Percentiles rank a stretch among this genome's conserved stretches.
Evolutionary conservation across 2,329 filamentous ascomycete genomes (phyloP).

Genomic region (Ophiostoma triangulosporum): DNA sequence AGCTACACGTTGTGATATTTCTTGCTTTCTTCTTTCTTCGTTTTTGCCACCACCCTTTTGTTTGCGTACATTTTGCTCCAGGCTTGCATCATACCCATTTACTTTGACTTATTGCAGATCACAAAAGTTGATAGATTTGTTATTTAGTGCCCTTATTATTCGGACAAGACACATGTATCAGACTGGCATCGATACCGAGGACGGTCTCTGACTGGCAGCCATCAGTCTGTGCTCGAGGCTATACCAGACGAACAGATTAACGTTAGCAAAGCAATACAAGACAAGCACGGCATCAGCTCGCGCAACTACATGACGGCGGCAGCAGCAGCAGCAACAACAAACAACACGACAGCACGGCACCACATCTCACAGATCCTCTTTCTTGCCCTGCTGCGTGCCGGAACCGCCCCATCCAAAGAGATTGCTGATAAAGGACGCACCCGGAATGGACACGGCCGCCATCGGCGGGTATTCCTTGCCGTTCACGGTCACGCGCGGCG

Average conservation of each 20-base stretch:
- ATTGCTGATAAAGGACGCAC: conserved; percentile 25
- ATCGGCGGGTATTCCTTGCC: conserved; percentile 33
- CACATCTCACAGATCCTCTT: conserved; percentile 7
- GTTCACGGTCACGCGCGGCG: conserved; percentile 28
- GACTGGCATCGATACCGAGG: background rate
- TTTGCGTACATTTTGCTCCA: background rate
- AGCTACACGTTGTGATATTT: background rate
- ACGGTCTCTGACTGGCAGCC: background rate
- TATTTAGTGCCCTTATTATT: background rate
- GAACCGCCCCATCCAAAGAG: conserved; percentile 15
- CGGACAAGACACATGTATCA: background rate
- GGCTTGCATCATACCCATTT: background rate
- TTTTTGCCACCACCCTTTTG: too few species aligned
- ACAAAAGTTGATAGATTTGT: background rate
- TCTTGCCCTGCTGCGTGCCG: conserved; percentile 2
- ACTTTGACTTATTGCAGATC: background rate
- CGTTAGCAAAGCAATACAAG: background rate
- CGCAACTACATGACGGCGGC: background rate
- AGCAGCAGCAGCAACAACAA: background rate
- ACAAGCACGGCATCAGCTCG: background rate
- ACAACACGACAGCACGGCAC: background rate
- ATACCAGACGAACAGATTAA: background rate
- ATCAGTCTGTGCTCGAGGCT: background rate
- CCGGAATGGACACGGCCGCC: conserved; percentile 26
- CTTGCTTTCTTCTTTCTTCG: background rate